A percentile compares a stretch with the other conserved stretches of the same genome.
phyloP scores from a whole-genome alignment of 257 asterid genomes.

The Nyctanthes arbortristis region DNA sequence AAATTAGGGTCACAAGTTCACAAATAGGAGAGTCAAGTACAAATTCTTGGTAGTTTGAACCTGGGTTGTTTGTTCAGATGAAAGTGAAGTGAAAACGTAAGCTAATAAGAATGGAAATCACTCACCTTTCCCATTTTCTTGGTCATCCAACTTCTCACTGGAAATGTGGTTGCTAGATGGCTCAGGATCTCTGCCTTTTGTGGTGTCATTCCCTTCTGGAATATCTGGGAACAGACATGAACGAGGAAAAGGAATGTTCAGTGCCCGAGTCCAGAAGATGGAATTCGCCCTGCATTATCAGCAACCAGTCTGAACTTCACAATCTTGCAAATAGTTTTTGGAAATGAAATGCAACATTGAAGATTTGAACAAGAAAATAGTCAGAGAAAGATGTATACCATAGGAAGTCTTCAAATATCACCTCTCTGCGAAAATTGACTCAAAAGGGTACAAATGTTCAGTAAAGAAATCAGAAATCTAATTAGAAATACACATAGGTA shows the following conservation, averaged over 20 bases:
- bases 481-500: constrained; percentile 12
- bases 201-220: constrained; percentile 39
- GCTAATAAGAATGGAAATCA: constrained; percentile 18
- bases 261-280: constrained; percentile 94
- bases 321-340: constrained; percentile 3
- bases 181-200: constrained; percentile 26
- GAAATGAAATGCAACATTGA: constrained; percentile 5
- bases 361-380: constrained; percentile 15
- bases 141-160: constrained; percentile 37
- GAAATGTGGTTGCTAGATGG: constrained; percentile 27
- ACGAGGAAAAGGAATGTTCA: constrained; percentile 77
- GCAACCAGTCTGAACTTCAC: constrained; percentile 20
- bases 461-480: constrained; percentile 17
- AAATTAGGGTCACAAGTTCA: constrained; percentile 10
- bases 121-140: constrained; percentile 49
- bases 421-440: constrained; percentile 67
- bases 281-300: constrained; percentile 97
- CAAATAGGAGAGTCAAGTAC: constrained; percentile 3
- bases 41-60: constrained; percentile 11
- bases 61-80: background rate
- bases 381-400: constrained; percentile 53
- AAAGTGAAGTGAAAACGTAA: constrained; percentile 12
- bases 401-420: constrained; percentile 84
- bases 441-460: constrained; percentile 17
- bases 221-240: constrained; percentile 48